Conservation (phyloP, 495 filamentous ascomycete species). For the Cercophora newfieldiana region DNA sequence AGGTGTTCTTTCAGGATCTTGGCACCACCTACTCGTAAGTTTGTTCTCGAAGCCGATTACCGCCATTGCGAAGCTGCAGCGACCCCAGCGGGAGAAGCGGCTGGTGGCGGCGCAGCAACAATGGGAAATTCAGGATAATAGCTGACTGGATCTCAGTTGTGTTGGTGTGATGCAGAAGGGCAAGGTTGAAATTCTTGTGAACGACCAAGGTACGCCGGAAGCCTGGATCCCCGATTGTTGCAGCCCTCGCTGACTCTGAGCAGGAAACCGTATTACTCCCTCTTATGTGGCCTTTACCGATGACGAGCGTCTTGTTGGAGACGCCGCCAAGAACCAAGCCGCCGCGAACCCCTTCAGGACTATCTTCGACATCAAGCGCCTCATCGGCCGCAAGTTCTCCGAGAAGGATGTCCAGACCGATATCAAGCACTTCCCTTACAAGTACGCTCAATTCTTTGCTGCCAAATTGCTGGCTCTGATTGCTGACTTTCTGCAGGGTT, state of each 20-base stretch:
- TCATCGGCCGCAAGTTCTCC: constrained; percentile 86
- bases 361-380: constrained; percentile 91
- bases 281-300: constrained; percentile 99
- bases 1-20: constrained; percentile 61
- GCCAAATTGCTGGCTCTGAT: neutral
- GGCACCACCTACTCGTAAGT: constrained; percentile 93
- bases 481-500: constrained; percentile 46
- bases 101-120: neutral
- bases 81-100: neutral
- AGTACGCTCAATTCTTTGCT: constrained; percentile 33
- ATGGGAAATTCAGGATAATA: neutral
- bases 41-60: neutral
- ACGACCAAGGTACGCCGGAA: constrained; percentile 65
- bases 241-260: constrained; percentile 7
- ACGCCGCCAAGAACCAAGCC: constrained; percentile 99
- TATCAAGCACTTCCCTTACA: constrained; percentile 90
- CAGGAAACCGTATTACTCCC: constrained; percentile 95
- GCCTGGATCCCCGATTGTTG: neutral
- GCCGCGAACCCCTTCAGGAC: constrained; percentile 87
- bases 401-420: constrained; percentile 85
- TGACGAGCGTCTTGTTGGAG: constrained; percentile 94
- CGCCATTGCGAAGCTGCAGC: constrained; percentile 1
- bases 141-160: constrained; percentile 43
- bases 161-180: constrained; percentile 99
- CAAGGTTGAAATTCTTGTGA: constrained; percentile 96